Percentiles rank a stretch among this genome's conserved stretches.
Conservation (phyloP, 2,329 filamentous ascomycete genomes). For the Hypoxylon sp. region DNA sequence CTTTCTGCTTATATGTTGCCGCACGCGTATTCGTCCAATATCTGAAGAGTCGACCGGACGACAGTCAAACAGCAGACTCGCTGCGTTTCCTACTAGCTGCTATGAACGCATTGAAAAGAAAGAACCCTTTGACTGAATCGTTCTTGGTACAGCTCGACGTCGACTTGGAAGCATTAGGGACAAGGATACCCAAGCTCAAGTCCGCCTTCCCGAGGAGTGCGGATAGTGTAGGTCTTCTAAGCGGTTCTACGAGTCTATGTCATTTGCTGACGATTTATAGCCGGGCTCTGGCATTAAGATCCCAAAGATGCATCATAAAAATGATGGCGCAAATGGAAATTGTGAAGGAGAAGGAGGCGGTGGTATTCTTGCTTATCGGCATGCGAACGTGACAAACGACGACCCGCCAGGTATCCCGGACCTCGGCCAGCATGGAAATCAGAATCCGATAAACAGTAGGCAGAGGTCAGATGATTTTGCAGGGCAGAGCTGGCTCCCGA, state of each 20-base stretch:
- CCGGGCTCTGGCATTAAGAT: conserved; percentile 47
- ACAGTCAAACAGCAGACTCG: conserved; percentile 82
- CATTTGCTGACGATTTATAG: conserved; percentile 50
- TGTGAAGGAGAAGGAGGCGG: conserved; percentile 29
- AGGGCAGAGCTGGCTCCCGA: conserved; percentile 56
- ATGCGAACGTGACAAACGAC: conserved; percentile 53
- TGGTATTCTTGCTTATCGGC: conserved; percentile 62
- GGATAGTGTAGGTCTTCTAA: conserved; percentile 63
- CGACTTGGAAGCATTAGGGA: conserved; percentile 82
- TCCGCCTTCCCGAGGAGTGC: conserved; percentile 67
- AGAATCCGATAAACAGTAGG: conserved; percentile 34
- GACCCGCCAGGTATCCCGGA: conserved; percentile 59
- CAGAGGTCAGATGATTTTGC: conserved; percentile 30
- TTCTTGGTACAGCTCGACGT: conserved; percentile 95
- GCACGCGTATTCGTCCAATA: conserved; percentile 96
- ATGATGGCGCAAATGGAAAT: conserved; percentile 13
- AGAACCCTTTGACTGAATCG: conserved; percentile 92
- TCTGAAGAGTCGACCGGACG: conserved; percentile 91
- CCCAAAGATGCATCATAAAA: conserved; percentile 32
- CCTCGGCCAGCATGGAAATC: conserved; percentile 56
- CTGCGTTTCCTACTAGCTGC: conserved; percentile 91
- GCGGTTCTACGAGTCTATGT: not conserved
- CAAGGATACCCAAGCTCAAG: conserved; percentile 71
- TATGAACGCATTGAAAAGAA: conserved; percentile 89
- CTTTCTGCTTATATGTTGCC: conserved; percentile 96